Evolutionary conservation across 2,329 filamentous ascomycete genomes (phyloP).

Genomic region (Mollisiaceae sp.): DNA sequence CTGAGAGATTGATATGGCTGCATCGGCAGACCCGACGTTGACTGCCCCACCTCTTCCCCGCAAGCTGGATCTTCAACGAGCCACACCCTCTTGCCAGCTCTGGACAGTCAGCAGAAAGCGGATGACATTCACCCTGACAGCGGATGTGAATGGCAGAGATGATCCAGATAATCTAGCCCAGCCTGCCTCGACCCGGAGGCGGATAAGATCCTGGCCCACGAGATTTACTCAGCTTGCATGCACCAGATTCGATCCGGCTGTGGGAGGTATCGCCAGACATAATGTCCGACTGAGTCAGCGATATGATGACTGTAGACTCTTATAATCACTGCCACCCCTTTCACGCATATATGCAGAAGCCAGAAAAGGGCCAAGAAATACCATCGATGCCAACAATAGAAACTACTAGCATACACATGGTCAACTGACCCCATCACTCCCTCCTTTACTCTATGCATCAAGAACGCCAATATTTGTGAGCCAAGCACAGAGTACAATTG

Average conservation of each 20-base stretch:
- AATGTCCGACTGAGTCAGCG: not conserved
- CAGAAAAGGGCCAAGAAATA: conserved; percentile 26
- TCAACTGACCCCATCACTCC: conserved; percentile 36
- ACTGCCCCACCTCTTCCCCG: not conserved
- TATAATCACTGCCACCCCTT: conserved; percentile 11
- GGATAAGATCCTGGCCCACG: not conserved
- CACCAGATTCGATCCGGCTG: not conserved
- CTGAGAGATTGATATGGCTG: too few species aligned
- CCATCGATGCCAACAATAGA: conserved; percentile 39
- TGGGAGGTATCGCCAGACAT: not conserved
- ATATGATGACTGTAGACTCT: conserved; percentile 1
- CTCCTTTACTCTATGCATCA: conserved; percentile 43
- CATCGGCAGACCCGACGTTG: not conserved
- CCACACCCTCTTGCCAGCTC: not conserved
- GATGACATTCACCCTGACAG: conserved; percentile 6
- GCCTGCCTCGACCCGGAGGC: not conserved
- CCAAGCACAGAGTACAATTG: conserved; percentile 41
- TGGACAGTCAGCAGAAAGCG: conserved; percentile 8
- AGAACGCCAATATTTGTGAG: conserved; percentile 40
- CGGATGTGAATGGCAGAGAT: not conserved
- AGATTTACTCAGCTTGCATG: conserved; percentile 12
- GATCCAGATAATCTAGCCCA: not conserved
- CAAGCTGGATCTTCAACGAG: conserved; percentile 1
- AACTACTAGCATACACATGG: conserved; percentile 43
- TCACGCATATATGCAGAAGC: not conserved